These are phyloP conservation scores for Zelopaecilomyces penicillatus DNA, from an alignment of 2,329 filamentous ascomycete genomes.

Conservation along the genomic window DNA sequence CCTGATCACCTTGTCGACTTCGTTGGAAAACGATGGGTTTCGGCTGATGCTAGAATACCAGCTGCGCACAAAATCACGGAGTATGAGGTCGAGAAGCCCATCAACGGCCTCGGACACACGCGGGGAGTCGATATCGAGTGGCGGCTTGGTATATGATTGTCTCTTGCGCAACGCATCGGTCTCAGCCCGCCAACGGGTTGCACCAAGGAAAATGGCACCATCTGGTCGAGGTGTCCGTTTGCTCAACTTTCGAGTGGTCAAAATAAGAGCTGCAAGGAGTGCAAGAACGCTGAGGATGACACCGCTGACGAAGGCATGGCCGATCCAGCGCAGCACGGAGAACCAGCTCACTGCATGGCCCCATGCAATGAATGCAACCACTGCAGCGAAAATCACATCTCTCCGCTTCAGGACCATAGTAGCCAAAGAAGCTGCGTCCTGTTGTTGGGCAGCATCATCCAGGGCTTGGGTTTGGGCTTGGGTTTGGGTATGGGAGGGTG, in stretches of 20 bases:
- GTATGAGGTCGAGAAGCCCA: slow-evolving; percentile 63
- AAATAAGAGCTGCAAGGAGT: slow-evolving; percentile 49
- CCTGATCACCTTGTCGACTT: slow-evolving; percentile 76
- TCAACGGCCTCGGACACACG: slow-evolving; percentile 75
- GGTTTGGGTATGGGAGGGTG: neutral
- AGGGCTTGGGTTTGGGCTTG: slow-evolving; percentile 2
- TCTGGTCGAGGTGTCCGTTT: slow-evolving; percentile 32
- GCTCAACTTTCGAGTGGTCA: slow-evolving; percentile 41
- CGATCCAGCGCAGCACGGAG: slow-evolving; percentile 73
- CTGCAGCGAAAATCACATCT: slow-evolving; percentile 60
- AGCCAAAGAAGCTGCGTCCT: neutral
- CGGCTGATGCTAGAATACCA: slow-evolving; percentile 87
- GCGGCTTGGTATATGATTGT: slow-evolving; percentile 57
- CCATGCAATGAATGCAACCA: slow-evolving; percentile 77
- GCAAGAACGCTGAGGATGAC: slow-evolving; percentile 46
- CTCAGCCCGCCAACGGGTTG: slow-evolving; percentile 62
- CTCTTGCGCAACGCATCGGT: slow-evolving; percentile 55
- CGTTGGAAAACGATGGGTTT: slow-evolving; percentile 71
- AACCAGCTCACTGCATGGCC: slow-evolving; percentile 76
- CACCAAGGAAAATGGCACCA: slow-evolving; percentile 51
- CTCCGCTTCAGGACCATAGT: slow-evolving; percentile 64
- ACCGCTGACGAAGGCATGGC: slow-evolving; percentile 74
- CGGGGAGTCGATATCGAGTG: slow-evolving; percentile 68
- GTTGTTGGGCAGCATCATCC: slow-evolving; percentile 23
- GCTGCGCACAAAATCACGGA: slow-evolving; percentile 75